phyloP scores from a whole-genome alignment of 192 early-diverging fungal genomes.

The Umbelopsis isabellina region DNA sequence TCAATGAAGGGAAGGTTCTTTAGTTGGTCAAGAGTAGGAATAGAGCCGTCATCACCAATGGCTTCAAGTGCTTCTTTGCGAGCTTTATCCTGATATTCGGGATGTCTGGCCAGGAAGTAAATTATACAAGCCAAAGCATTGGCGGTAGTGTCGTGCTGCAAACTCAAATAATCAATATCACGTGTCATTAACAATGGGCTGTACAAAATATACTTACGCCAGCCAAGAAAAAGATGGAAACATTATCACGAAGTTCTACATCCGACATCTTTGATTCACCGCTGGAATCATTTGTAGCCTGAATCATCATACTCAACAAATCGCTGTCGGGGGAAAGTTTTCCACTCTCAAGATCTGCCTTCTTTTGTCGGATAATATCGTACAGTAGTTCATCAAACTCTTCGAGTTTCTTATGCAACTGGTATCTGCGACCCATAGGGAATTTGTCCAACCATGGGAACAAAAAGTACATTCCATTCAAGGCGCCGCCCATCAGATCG shows the following conservation, averaged over 20 bases:
- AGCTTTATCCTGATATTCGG: slow-evolving; percentile 32
- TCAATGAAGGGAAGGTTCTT: slow-evolving; percentile 18
- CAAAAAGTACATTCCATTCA: neutral
- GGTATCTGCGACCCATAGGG: slow-evolving; percentile 18
- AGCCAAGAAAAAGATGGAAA: slow-evolving; percentile 23
- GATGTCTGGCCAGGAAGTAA: slow-evolving; percentile 21
- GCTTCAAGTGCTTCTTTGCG: slow-evolving; percentile 29
- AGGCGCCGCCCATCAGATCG: neutral
- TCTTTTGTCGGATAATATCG: slow-evolving; percentile 6
- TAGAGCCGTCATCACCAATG: slow-evolving; percentile 39
- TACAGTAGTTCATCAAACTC: slow-evolving; percentile 21
- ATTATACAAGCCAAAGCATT: slow-evolving; percentile 28
- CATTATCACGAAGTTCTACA: slow-evolving; percentile 29
- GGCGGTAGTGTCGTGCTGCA: slow-evolving; percentile 36
- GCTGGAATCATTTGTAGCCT: slow-evolving; percentile 20
- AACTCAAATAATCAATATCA: neutral
- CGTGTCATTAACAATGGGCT: neutral
- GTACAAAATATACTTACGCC: neutral
- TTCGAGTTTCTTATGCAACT: slow-evolving; percentile 11
- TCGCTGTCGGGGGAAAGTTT: slow-evolving; percentile 29
- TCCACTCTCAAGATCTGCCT: neutral
- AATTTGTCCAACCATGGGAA: slow-evolving; percentile 25
- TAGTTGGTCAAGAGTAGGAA: slow-evolving; percentile 39
- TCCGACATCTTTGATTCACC: slow-evolving; percentile 18
- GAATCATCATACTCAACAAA: slow-evolving; percentile 34